Evolutionary conservation across 2,329 filamentous ascomycete species (phyloP).

Genomic region (Monosporascus sp.): DNA sequence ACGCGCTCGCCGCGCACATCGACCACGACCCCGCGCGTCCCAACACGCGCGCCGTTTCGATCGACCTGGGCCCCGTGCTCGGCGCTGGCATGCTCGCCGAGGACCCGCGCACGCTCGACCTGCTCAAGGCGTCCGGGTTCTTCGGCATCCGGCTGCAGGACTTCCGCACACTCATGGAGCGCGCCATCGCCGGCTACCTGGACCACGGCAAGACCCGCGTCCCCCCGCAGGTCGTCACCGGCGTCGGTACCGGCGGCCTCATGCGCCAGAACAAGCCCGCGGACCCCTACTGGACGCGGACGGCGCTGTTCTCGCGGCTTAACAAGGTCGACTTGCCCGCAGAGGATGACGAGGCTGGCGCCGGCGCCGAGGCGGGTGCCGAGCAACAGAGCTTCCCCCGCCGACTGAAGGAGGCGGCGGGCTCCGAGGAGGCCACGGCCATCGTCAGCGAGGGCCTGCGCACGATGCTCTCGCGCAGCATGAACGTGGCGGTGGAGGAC

Average conservation of each 20-base stretch:
- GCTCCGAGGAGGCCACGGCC: conserved; percentile 23
- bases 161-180: conserved; percentile 40
- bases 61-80: conserved; percentile 47
- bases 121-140: conserved; percentile 46
- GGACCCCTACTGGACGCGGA: conserved; percentile 50
- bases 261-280: conserved; percentile 44
- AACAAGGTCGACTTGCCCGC: conserved; percentile 40
- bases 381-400: conserved; percentile 2
- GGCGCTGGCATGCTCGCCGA: conserved; percentile 50
- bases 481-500: conserved; percentile 39
- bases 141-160: conserved; percentile 47
- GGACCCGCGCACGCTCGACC: conserved; percentile 40
- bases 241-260: conserved; percentile 49
- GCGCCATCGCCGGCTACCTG: conserved; percentile 37
- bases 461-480: conserved; percentile 36
- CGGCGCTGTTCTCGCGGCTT: conserved; percentile 42
- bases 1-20: conserved; percentile 37
- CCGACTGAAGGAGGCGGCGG: conserved; percentile 6
- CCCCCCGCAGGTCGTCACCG: conserved; percentile 45
- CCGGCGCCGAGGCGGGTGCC: background rate
- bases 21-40: conserved; percentile 15
- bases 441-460: conserved; percentile 33
- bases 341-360: conserved; percentile 2
- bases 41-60: conserved; percentile 35
- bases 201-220: conserved; percentile 17